Percentiles rank a stretch among this genome's conserved stretches.
These are phyloP conservation scores for Colletotrichum sp. DNA, from an alignment of 2,329 filamentous ascomycete species.

Conservation along the genomic window DNA sequence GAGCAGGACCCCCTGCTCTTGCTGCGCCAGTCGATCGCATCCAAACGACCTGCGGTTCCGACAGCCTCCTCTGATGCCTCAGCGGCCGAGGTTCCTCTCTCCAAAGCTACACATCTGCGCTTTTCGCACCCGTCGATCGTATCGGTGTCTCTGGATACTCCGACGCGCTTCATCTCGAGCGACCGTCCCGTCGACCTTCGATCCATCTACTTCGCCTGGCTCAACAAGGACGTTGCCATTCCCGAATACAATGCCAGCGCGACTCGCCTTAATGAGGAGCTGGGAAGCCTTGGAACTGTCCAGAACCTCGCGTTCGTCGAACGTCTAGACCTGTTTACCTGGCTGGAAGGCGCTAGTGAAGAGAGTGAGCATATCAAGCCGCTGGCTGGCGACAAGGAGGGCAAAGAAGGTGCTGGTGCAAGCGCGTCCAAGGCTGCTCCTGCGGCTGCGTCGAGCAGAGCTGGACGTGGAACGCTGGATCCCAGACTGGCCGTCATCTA, in stretches of 20 bases:
- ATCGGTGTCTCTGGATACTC: constrained; percentile 70
- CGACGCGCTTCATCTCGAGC: constrained; percentile 88
- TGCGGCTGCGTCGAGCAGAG: constrained; percentile 50
- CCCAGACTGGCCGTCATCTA: constrained; percentile 88
- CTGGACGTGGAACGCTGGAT: constrained; percentile 74
- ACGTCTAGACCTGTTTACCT: constrained; percentile 88
- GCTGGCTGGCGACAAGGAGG: constrained; percentile 69
- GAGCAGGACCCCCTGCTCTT: constrained; percentile 81
- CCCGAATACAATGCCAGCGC: constrained; percentile 90
- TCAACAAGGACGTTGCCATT: constrained; percentile 88
- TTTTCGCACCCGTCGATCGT: constrained; percentile 69
- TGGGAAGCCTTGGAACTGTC: constrained; percentile 72
- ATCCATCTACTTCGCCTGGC: constrained; percentile 95
- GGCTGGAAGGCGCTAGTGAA: constrained; percentile 88
- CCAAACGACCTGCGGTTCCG: constrained; percentile 72
- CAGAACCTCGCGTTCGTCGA: constrained; percentile 93
- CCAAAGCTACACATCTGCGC: constrained; percentile 78
- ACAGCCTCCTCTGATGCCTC: constrained; percentile 72
- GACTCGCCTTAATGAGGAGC: constrained; percentile 79
- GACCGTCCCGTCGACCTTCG: constrained; percentile 81
- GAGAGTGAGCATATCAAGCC: constrained; percentile 94
- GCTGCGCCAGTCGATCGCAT: constrained; percentile 82
- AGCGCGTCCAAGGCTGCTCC: constrained; percentile 41
- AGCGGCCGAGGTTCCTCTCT: constrained; percentile 67
- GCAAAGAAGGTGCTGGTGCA: constrained; percentile 38